phyloP scores from a whole-genome alignment of 1,139 yeast genomes.

The Entelexis sorbosivorans region DNA sequence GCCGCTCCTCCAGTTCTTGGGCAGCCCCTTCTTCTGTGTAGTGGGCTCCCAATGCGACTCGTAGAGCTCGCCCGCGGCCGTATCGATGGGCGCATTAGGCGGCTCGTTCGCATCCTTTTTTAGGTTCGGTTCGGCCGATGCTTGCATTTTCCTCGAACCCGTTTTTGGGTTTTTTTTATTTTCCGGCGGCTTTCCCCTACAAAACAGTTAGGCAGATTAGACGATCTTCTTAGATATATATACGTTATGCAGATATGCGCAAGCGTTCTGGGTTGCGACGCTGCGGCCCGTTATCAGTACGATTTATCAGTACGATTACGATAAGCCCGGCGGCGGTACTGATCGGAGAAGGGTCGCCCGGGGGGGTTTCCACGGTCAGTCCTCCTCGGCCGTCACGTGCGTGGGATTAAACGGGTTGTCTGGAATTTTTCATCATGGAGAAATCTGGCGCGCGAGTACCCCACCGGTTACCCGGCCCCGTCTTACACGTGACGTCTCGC shows the following conservation, averaged over 20 bases:
- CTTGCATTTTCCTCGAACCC: neutral
- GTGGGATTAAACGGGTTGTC: neutral
- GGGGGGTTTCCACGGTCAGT: neutral
- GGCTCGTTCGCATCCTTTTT: neutral
- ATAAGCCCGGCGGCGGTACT: neutral
- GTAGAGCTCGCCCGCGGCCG: neutral
- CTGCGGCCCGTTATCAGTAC: neutral
- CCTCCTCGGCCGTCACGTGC: neutral
- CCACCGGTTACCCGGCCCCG: neutral
- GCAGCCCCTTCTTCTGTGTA: neutral
- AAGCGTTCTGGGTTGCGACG: neutral
- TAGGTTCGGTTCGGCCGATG: neutral
- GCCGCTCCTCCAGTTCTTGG: constrained; percentile 10
- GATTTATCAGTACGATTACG: neutral
- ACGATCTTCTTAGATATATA: too few species aligned
- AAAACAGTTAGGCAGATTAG: neutral
- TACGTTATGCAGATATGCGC: neutral
- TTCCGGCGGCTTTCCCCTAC: too few species aligned
- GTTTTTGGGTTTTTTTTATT: too few species aligned
- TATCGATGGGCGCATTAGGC: neutral
- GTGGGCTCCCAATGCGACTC: constrained; percentile 8
- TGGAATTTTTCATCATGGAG: neutral
- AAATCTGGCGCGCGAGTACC: neutral
- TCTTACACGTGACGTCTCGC: neutral
- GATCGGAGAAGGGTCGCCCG: neutral